Base-by-base conservation (phyloP, 1,284 basidiomycete genomes). In the Puccinia triticina region DNA sequence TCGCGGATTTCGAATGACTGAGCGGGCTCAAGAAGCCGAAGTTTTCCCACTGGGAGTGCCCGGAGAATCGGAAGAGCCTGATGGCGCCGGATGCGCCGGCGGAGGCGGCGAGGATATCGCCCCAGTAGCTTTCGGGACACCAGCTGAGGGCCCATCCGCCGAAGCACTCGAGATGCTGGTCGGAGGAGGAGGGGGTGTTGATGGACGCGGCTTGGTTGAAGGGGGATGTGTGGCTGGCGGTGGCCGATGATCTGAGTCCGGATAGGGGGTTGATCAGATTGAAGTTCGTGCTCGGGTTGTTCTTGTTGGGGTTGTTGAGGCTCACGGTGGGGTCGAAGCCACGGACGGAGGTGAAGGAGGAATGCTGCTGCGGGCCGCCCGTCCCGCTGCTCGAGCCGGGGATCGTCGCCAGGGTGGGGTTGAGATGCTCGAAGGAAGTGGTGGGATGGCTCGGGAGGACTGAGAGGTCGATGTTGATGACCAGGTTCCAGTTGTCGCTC, bases 91-190 rank as follows among this genome's bases (percentile, higher is more conserved):
- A 90, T 1, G 90, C 89, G 0, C 94, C 94, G 76, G 90, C 90
- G 1, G 91, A 91, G 0, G 91, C 91, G 18, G 93, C 94, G 64
- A 97, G 88, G 34, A 96, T 86, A 85, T 95, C 93, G 0, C 95
- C 95, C 94, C 94, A 96, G 87, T 94, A 96, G 83, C 90, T 90
- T 85, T 98, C 95, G 85, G 94, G 93, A 87, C 95, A 97, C 94
- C 95, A 98, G 29, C 92, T 93, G 66, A 98, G 87, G 83, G 92
- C 92, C 94, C 95, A 97, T 0, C 93, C 95, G 12, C 94, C 94
- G 83, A 94, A 92, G 0, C 93, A 93, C 86, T 88, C 86, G 66
- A 43, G 26, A 55, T 67, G 57, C 23, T 57, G 40, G 23, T 23
- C 46, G 46, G 46, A 29, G 34, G 57, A 64, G 16, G 37, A 48